phyloP scores from a whole-genome alignment of 2,329 filamentous ascomycete species.

The Sporothrix globosa region DNA sequence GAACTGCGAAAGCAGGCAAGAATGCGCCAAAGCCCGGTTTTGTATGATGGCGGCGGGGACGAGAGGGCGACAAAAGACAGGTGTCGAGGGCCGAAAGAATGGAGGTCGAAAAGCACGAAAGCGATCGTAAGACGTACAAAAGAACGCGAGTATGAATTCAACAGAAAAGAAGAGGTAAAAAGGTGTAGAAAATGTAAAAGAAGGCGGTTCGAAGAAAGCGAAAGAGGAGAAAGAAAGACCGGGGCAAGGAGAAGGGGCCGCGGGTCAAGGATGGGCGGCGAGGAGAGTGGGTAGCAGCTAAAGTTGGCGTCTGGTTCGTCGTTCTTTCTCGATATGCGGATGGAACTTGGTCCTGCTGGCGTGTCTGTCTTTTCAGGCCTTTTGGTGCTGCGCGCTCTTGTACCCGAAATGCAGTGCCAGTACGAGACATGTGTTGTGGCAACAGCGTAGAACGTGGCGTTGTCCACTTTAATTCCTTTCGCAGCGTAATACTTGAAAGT shows the following conservation, averaged over 20 bases:
- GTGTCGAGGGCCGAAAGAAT: background rate
- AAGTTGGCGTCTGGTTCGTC: conserved; percentile 24
- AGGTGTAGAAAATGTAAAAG: conserved; percentile 4
- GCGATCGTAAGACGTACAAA: background rate
- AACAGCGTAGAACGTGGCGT: background rate
- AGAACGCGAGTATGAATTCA: conserved; percentile 2
- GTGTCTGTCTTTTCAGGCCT: conserved; percentile 1
- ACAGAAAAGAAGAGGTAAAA: background rate
- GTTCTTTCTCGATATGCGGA: conserved; percentile 25
- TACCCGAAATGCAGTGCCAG: conserved; percentile 13
- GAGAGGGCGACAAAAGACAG: background rate
- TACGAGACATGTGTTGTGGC: background rate
- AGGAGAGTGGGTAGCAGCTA: conserved; percentile 30
- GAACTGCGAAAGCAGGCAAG: conserved; percentile 1
- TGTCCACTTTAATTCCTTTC: conserved; percentile 23
- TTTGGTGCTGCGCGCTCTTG: background rate
- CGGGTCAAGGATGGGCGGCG: conserved; percentile 26
- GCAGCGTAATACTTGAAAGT: conserved; percentile 23
- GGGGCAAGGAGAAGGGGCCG: conserved; percentile 16
- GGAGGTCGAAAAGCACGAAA: conserved; percentile 10
- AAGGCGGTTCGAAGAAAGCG: conserved; percentile 18
- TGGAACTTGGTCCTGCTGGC: conserved; percentile 23
- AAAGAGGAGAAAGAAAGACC: conserved; percentile 27
- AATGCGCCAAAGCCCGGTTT: conserved; percentile 22
- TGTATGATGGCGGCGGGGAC: background rate